Evolutionary conservation across 2,329 filamentous ascomycete genomes (phyloP).

Genomic region (Aspergillus fischeri): DNA sequence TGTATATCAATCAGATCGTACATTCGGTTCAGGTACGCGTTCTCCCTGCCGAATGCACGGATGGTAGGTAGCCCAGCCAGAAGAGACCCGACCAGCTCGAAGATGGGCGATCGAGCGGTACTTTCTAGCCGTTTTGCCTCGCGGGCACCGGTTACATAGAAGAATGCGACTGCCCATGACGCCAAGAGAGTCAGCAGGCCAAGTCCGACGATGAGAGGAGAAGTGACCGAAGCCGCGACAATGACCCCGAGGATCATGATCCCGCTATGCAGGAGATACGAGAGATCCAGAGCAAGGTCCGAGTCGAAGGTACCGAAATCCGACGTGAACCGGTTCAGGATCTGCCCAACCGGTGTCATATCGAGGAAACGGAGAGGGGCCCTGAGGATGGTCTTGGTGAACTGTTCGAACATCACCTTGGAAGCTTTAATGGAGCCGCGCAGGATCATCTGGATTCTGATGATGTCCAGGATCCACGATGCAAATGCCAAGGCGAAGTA

Average conservation of each 20-base stretch:
- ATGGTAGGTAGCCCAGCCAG: slow-evolving; percentile 69
- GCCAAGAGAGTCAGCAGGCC: too few relatives aligned
- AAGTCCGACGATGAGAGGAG: too few relatives aligned
- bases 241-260: slow-evolving; percentile 64
- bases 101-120: slow-evolving; percentile 70
- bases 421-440: too few relatives aligned
- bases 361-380: slow-evolving; percentile 73
- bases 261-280: slow-evolving; percentile 55
- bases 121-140: slow-evolving; percentile 73
- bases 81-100: slow-evolving; percentile 72
- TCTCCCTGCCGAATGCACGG: slow-evolving; percentile 64
- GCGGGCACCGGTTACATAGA: slow-evolving; percentile 51
- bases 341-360: slow-evolving; percentile 69
- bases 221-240: slow-evolving; percentile 46
- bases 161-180: too few relatives aligned
- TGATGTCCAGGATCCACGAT: too few relatives aligned
- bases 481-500: too few relatives aligned
- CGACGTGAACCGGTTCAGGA: slow-evolving; percentile 71
- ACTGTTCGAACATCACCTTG: slow-evolving; percentile 52
- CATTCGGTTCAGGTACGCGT: slow-evolving; percentile 65
- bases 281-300: slow-evolving; percentile 58
- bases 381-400: slow-evolving; percentile 60
- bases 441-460: too few relatives aligned
- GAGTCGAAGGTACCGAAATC: slow-evolving; percentile 72
- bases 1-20: slow-evolving; percentile 10